A percentile compares a stretch with the other conserved stretches of the same genome.
Evolutionary conservation across 305 asterid species (phyloP).

Genomic region (Ruellia speciosa): DNA sequence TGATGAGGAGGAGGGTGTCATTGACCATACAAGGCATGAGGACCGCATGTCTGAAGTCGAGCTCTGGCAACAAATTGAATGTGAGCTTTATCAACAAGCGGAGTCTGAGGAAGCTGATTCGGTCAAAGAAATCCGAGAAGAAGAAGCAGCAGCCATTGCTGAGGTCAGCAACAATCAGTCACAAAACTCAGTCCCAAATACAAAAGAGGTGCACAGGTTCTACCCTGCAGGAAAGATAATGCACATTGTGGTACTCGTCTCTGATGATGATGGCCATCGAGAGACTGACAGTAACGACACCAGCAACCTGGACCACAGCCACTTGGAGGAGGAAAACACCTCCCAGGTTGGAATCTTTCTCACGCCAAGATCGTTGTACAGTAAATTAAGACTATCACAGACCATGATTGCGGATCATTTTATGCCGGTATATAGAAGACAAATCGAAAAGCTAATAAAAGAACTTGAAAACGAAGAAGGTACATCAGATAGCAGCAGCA

Average conservation of each 20-base stretch:
- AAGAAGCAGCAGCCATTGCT: conserved; percentile 71
- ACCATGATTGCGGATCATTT: conserved; percentile 90
- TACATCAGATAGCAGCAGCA: conserved; percentile 3
- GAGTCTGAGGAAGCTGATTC: conserved; percentile 39
- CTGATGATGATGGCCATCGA: conserved; percentile 35
- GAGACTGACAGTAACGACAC: conserved; percentile 28
- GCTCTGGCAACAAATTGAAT: conserved; percentile 90
- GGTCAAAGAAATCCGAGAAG: conserved; percentile 70
- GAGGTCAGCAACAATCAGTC: conserved; percentile 45
- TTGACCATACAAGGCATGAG: conserved; percentile 38
- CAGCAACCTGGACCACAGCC: conserved; percentile 16
- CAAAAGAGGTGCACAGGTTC: conserved; percentile 83
- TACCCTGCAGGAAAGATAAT: conserved; percentile 80
- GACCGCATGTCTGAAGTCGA: conserved; percentile 84
- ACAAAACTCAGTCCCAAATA: conserved; percentile 40
- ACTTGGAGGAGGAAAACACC: conserved; percentile 24
- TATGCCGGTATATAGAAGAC: conserved; percentile 87
- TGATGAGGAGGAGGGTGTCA: conserved; percentile 37
- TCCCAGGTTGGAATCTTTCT: conserved; percentile 56
- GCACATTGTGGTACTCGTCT: conserved; percentile 66
- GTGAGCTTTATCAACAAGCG: conserved; percentile 54
- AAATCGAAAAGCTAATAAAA: conserved; percentile 63
- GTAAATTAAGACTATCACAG: conserved; percentile 78
- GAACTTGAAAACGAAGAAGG: conserved; percentile 44
- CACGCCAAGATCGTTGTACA: conserved; percentile 65